A percentile compares a stretch with the other conserved stretches of the same genome.
Evolutionary conservation across 768 basidiomycete species (phyloP).

Genomic region (Russula olivacea): DNA sequence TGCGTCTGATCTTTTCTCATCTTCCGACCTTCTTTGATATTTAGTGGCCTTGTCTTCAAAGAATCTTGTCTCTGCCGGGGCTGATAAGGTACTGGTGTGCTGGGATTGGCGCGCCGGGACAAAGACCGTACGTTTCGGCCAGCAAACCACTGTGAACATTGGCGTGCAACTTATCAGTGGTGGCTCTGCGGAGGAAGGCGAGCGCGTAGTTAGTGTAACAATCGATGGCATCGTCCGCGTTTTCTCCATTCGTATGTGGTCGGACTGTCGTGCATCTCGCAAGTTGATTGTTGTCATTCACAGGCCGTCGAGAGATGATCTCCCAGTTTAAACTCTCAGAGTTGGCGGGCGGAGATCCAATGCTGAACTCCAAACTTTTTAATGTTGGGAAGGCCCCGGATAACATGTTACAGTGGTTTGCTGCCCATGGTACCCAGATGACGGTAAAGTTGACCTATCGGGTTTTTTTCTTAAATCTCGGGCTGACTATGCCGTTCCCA

Average conservation of each 20-base stretch:
- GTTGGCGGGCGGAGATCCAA: conserved; percentile 61
- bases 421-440: conserved; percentile 85
- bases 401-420: conserved; percentile 93
- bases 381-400: conserved; percentile 78
- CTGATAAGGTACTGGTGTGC: conserved; percentile 68
- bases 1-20: background rate
- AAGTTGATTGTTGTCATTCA: conserved; percentile 1
- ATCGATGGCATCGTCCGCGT: conserved; percentile 89
- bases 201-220: conserved; percentile 83
- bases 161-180: conserved; percentile 79
- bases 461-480: background rate
- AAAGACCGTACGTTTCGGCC: conserved; percentile 86
- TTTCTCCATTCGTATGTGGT: conserved; percentile 76
- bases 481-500: conserved; percentile 29
- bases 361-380: conserved; percentile 58
- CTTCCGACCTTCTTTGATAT: background rate
- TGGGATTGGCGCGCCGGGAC: conserved; percentile 89
- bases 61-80: conserved; percentile 82
- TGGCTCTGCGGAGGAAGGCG: conserved; percentile 48
- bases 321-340: conserved; percentile 86
- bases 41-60: conserved; percentile 75
- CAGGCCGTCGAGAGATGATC: conserved; percentile 77
- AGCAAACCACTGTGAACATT: conserved; percentile 88
- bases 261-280: background rate
- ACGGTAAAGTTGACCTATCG: conserved; percentile 47